Conservation (phyloP, 2,329 filamentous ascomycete species). For the Xylaria multiplex region DNA sequence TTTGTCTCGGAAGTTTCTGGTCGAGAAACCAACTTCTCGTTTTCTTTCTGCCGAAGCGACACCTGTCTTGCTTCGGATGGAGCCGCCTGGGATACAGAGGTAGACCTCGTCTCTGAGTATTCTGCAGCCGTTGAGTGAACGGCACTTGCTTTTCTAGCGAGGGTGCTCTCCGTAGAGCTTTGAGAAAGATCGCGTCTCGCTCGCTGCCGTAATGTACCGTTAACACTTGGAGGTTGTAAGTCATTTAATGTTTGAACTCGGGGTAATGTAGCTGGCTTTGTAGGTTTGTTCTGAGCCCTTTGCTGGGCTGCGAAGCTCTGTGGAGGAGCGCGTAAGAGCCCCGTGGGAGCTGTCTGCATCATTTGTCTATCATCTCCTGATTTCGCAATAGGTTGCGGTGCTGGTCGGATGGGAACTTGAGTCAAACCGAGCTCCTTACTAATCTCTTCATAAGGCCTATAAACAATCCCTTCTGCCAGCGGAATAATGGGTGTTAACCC, state of each 20-base stretch:
- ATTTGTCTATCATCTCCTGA: conserved; percentile 51
- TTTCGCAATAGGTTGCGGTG: conserved; percentile 47
- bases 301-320: conserved; percentile 76
- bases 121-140: conserved; percentile 30
- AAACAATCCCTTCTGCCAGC: conserved; percentile 69
- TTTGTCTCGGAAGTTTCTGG: conserved; percentile 26
- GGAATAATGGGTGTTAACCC: conserved; percentile 72
- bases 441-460: conserved; percentile 71
- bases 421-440: conserved; percentile 62
- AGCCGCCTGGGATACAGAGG: conserved; percentile 24
- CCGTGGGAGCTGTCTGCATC: conserved; percentile 52
- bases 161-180: conserved; percentile 42
- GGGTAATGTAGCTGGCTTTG: conserved; percentile 41
- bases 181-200: conserved; percentile 44
- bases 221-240: conserved; percentile 46
- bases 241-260: conserved; percentile 50
- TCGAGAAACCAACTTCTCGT: conserved; percentile 22
- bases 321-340: conserved; percentile 63
- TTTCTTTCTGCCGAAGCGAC: conserved; percentile 27
- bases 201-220: conserved; percentile 47
- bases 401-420: conserved; percentile 47
- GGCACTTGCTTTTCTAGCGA: conserved; percentile 38
- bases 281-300: conserved; percentile 64
- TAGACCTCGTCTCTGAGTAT: conserved; percentile 18
- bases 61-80: conserved; percentile 22